These are phyloP conservation scores for Alternaria atra DNA, from an alignment of 2,329 filamentous ascomycete species.

Conservation along the genomic window DNA sequence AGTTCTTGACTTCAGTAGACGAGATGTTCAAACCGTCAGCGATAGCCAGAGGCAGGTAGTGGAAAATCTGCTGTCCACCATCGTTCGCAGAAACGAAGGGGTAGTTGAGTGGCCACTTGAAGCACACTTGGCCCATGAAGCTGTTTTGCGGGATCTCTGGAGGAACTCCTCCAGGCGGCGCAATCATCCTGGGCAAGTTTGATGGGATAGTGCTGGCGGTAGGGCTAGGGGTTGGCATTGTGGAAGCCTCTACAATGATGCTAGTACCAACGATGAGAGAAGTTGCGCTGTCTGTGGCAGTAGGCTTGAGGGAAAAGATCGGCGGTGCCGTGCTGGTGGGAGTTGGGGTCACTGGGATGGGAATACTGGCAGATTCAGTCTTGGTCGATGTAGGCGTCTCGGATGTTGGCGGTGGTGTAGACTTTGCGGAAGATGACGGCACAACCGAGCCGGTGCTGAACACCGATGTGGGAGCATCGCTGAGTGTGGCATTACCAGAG, in stretches of 20 bases:
- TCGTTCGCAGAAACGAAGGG: conserved; percentile 76
- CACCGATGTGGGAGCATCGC: conserved; percentile 16
- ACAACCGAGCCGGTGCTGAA: neutral
- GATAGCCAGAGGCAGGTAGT: conserved; percentile 76
- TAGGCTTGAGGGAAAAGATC: conserved; percentile 56
- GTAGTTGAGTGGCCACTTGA: conserved; percentile 83
- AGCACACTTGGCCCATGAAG: conserved; percentile 83
- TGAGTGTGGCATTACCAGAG: conserved; percentile 22
- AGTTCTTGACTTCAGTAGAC: conserved; percentile 67
- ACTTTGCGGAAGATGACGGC: conserved; percentile 2
- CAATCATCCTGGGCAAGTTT: conserved; percentile 76
- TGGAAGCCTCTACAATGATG: conserved; percentile 66
- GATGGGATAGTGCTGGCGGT: conserved; percentile 67
- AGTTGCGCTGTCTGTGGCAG: conserved; percentile 57
- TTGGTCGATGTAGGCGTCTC: conserved; percentile 9
- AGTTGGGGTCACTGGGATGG: conserved; percentile 27
- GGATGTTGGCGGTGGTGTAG: conserved; percentile 3
- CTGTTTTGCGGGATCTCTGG: conserved; percentile 67
- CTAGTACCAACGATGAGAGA: conserved; percentile 66
- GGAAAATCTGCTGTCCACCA: conserved; percentile 86
- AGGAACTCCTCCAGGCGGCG: conserved; percentile 69
- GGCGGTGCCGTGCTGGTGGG: conserved; percentile 36
- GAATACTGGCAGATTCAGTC: conserved; percentile 23
- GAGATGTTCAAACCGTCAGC: conserved; percentile 66
- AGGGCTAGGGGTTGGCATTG: conserved; percentile 54